phyloP scores from a whole-genome alignment of 2,329 filamentous ascomycete genomes.

The Paracoccidioides lutzii region DNA sequence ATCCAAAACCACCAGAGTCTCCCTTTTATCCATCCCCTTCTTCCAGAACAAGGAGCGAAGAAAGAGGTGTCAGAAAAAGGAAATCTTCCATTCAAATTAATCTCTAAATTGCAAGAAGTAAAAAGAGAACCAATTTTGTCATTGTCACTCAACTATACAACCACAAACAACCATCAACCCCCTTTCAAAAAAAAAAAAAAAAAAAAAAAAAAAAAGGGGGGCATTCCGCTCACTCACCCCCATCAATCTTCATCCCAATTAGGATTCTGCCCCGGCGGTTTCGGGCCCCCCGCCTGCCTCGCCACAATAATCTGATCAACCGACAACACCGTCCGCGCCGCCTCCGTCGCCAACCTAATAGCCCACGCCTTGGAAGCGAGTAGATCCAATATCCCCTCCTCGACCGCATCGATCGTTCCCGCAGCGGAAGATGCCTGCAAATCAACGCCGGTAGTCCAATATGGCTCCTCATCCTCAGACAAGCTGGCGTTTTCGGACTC shows the following conservation, averaged over 20 bases:
- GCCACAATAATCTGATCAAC: constrained; percentile 99
- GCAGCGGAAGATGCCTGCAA: constrained; percentile 74
- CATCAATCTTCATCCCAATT: constrained; percentile 55
- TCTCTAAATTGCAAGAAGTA: neutral
- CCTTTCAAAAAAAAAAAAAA: neutral
- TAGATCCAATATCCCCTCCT: constrained; percentile 83
- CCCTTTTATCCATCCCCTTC: neutral
- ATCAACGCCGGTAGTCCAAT: constrained; percentile 87
- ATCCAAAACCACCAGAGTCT: too few relatives aligned
- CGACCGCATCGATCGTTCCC: constrained; percentile 72
- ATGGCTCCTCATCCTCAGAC: constrained; percentile 54
- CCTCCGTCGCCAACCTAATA: constrained; percentile 90
- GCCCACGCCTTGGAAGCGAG: constrained; percentile 91
- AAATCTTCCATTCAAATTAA: neutral
- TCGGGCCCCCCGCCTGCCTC: constrained; percentile 90
- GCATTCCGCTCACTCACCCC: neutral
- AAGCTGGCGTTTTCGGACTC: constrained; percentile 23
- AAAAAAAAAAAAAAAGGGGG: too few relatives aligned
- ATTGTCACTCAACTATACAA: neutral
- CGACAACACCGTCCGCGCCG: constrained; percentile 81
- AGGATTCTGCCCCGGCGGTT: constrained; percentile 88
- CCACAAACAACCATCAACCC: neutral
- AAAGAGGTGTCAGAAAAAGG: neutral
- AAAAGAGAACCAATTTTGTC: neutral
- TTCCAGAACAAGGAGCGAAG: neutral